phyloP scores from a whole-genome alignment of 768 basidiomycete species.

The Auricularia sp. region DNA sequence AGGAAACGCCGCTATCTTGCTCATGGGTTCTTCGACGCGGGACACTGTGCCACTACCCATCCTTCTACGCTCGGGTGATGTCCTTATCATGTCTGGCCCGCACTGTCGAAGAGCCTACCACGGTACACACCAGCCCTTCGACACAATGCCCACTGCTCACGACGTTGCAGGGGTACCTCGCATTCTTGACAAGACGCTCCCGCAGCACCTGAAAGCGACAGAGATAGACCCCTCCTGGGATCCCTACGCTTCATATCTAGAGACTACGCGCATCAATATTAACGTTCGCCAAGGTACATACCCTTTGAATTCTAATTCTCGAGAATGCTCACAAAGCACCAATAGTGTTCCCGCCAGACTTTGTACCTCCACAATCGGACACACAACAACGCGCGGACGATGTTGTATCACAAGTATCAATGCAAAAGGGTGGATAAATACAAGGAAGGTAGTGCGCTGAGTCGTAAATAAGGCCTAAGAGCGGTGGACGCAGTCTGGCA shows the following conservation, averaged over 20 bases:
- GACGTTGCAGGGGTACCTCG: constrained; percentile 62
- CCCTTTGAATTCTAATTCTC: neutral
- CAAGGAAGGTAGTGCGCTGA: neutral
- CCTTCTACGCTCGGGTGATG: constrained; percentile 83
- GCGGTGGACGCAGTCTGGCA: too few relatives aligned
- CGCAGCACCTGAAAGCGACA: constrained; percentile 39
- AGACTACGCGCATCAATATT: constrained; percentile 70
- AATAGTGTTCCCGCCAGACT: neutral
- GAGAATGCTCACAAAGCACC: neutral
- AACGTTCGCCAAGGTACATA: constrained; percentile 61
- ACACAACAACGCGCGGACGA: neutral
- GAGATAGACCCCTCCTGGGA: constrained; percentile 39
- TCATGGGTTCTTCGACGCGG: constrained; percentile 77
- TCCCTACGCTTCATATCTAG: constrained; percentile 48
- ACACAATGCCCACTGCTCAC: neutral
- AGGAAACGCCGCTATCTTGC: constrained; percentile 81
- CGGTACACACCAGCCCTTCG: constrained; percentile 36
- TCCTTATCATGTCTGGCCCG: constrained; percentile 87
- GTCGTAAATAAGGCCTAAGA: too few relatives aligned
- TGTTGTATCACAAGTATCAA: neutral
- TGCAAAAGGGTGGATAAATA: neutral
- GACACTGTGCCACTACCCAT: constrained; percentile 71
- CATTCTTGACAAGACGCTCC: constrained; percentile 73
- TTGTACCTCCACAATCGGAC: neutral
- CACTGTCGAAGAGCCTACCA: constrained; percentile 83